Evolutionary conservation across 2,329 filamentous ascomycete species (phyloP).

Genomic region (Neocucurbitaria cava): DNA sequence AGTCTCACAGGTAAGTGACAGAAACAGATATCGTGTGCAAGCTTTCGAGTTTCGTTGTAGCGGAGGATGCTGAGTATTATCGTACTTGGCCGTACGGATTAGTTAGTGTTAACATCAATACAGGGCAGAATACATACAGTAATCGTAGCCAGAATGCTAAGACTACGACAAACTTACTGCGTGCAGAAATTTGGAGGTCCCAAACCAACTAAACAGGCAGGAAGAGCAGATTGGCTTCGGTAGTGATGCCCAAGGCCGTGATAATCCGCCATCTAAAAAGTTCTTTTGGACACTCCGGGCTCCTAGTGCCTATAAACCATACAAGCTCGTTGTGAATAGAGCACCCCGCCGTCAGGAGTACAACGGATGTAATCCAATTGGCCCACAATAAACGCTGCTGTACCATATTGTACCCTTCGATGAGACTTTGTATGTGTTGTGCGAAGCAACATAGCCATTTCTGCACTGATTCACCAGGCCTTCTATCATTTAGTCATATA

Average conservation of each 20-base stretch:
- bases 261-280: slow-evolving; percentile 15
- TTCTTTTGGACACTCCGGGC: slow-evolving; percentile 1
- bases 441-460: slow-evolving; percentile 17
- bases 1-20: no score
- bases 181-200: slow-evolving; percentile 18
- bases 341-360: slow-evolving; percentile 16
- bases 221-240: slow-evolving; percentile 15
- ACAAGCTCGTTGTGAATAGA: background rate
- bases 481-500: no score
- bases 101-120: background rate
- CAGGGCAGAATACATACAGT: slow-evolving; percentile 9
- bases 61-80: slow-evolving; percentile 13
- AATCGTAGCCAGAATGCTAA: slow-evolving; percentile 26
- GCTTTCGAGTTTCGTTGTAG: slow-evolving; percentile 5
- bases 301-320: slow-evolving; percentile 8
- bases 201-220: slow-evolving; percentile 24
- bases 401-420: slow-evolving; percentile 12
- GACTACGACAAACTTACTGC: slow-evolving; percentile 22
- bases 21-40: background rate
- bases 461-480: slow-evolving; percentile 19
- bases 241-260: slow-evolving; percentile 12
- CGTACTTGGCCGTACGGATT: no score
- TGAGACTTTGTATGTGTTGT: slow-evolving; percentile 14
- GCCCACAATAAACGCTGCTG: slow-evolving; percentile 5
- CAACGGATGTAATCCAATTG: slow-evolving; percentile 21